Evolutionary conservation across 345 rosid species (phyloP), one percentile per base, ranked within the genome.

Genomic region (Lagerstroemia speciosa): DNA sequence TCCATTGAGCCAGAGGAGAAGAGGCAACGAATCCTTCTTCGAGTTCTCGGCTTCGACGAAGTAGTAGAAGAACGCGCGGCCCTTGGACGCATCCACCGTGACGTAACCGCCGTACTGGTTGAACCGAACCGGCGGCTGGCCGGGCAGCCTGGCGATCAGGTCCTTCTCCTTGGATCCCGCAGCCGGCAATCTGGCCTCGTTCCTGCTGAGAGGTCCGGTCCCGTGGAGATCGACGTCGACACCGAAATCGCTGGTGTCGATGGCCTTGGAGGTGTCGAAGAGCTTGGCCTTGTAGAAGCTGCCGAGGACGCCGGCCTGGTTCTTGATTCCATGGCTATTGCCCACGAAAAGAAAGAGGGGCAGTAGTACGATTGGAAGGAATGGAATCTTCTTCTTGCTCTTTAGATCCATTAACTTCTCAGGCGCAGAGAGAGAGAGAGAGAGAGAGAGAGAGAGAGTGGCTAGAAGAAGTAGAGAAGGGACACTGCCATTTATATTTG

Each of bases 1-100:
- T 64, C 77, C 73, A 53, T 68, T 73, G 32, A 69, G 77, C 73
- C 77, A 64, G 7, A 74, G 73, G 32, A 74, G 69, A 5, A 74
- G 69, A 50, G 77, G 73, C 64, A 55, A 30, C 31, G 61, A 8
- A 40, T 64, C 37, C 20, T 48, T 48, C 43, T 38, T 14, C 22
- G 36, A 2, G 11, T 26, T 34, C 3, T 30, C n/a, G 8, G 69
- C 76, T 43, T 73, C 65, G 38, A 62, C 72, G 11, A 73, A 68
- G 66, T 64, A 73, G 24, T 68, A 68, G 36, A 37, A 73, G n/a
- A 73, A 63, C 15, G 72, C 72, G 5, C 53, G 52, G 29, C 60
- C 66, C 22, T 34, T 45, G 14, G 31, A 33, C 26, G 52, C 43
- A 19, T 73, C 63, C 15, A 73, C 71, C 14, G 67, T 73, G 52